These are phyloP conservation scores for Fusarium poae DNA, from an alignment of 2,329 filamentous ascomycete species.

Conservation along the genomic window DNA sequence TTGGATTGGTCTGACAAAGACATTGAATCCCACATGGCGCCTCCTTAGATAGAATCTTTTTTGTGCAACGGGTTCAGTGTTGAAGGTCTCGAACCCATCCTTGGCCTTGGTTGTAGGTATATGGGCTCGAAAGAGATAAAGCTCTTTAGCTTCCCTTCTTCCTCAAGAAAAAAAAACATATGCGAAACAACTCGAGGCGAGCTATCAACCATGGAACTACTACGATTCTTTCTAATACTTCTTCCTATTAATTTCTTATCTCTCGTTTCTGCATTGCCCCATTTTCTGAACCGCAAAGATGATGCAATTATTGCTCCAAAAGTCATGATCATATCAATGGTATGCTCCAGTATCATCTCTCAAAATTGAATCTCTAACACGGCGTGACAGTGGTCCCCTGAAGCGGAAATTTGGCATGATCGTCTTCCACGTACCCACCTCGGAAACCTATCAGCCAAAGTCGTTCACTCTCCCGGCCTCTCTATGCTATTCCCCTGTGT, in stretches of 20 bases:
- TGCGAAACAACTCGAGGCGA: neutral
- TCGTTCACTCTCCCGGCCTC: conserved; percentile 71
- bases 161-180: neutral
- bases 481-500: conserved; percentile 74
- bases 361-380: conserved; percentile 7
- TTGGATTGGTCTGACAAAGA: conserved; percentile 38
- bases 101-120: neutral
- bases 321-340: conserved; percentile 73
- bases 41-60: conserved; percentile 7
- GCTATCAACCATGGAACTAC: conserved; percentile 24
- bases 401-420: conserved; percentile 72
- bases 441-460: conserved; percentile 68
- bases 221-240: conserved; percentile 17
- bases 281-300: neutral
- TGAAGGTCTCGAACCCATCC: conserved; percentile 21
- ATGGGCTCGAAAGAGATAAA: conserved; percentile 18
- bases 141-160: neutral
- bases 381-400: conserved; percentile 68
- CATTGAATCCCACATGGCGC: conserved; percentile 31
- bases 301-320: conserved; percentile 63
- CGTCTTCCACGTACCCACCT: conserved; percentile 61
- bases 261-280: conserved; percentile 7
- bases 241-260: conserved; percentile 5
- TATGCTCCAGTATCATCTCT: conserved; percentile 50
- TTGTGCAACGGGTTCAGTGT: conserved; percentile 26